A percentile compares a stretch with the other conserved stretches of the same genome.
These are phyloP conservation scores for Trichosporon sp. DNA, from an alignment of 1,284 basidiomycete species.

Conservation along the genomic window DNA sequence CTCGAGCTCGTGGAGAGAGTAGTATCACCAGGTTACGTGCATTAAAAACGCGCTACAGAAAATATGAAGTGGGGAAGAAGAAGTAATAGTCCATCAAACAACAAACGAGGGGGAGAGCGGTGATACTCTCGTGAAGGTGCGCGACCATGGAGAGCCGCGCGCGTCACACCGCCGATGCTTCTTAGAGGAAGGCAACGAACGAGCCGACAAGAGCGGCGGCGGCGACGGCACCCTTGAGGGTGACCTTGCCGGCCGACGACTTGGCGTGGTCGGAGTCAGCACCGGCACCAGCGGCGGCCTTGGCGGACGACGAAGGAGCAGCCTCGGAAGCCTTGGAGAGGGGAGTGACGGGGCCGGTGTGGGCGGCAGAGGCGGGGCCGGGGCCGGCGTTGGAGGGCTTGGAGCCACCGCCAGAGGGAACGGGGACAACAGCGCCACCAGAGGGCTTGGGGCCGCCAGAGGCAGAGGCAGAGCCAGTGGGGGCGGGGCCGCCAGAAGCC, in stretches of 20 bases:
- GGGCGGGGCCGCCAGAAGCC: no score
- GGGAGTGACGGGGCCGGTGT: constrained; percentile 1
- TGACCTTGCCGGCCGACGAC: constrained; percentile 3
- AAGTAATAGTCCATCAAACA: constrained; percentile 5
- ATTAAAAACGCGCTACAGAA: constrained; percentile 1
- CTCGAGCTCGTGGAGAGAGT: no score
- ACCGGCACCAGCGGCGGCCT: not conserved
- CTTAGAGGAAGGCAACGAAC: not conserved
- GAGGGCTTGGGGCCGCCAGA: not conserved
- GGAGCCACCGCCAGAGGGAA: no score
- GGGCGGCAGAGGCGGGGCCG: constrained; percentile 4
- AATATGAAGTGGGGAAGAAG: constrained; percentile 8
- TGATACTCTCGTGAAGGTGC: not conserved
- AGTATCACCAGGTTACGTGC: not conserved
- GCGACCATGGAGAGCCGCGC: not conserved
- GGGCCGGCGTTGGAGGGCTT: not conserved
- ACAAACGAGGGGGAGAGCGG: not conserved
- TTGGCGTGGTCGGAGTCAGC: not conserved
- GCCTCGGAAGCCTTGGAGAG: not conserved
- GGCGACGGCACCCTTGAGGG: constrained; percentile 8
- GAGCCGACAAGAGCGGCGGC: not conserved
- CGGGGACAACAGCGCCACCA: not conserved
- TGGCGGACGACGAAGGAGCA: not conserved
- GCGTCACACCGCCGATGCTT: not conserved
- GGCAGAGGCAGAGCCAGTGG: no score